Base-by-base conservation (phyloP, 208 protist species). In the Blastocrithidia nonstop region DNA sequence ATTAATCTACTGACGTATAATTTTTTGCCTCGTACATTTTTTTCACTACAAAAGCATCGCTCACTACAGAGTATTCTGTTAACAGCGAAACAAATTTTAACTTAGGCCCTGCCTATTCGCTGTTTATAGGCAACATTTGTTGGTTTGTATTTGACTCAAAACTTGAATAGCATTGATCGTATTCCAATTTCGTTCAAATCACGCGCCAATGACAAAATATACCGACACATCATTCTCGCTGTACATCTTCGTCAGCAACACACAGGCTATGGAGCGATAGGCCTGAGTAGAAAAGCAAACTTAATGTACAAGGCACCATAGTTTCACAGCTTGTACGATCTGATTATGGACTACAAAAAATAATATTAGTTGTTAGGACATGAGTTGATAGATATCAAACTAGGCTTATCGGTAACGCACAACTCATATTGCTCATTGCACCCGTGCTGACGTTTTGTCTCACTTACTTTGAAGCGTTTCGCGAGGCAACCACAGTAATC, bases 101-200 rank as follows among this genome's bases (percentile, higher is more conserved):
- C 48, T 11, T 82, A 93, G 55, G 67, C 80, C 16, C 64, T 95
- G 35, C 88, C 88, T 20, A 95, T 95, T 33, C 71, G 85, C 37
- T 95, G 88, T 50, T 64, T 95, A 5, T 84, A 95, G 61, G 88
- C 85, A 7, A 89, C 80, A 1, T 95, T 93, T 66, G 66, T 92
- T 6, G 71, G 56, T 6, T 41, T 92, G 16, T 71, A 85, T 59
- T 66, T 85, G 20, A 95, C 84, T 8, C 79, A 93, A 22, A 53
- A 52, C 1, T 23, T 93, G 22, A 59, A 62, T 22, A 66, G 69
- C 42, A 52, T 95, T 19, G 81, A 90, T 26, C 66, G 88, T 39
- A 85, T 93, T 40, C 84, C 85, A 0, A 65, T 95, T 22, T 78
- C 80, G 27, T 95, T 95, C 50, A 83, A 80, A 43, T 88, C 84